These are phyloP conservation scores for Cynanchum wilfordii DNA, from an alignment of 257 asterid species.

Conservation along the genomic window DNA sequence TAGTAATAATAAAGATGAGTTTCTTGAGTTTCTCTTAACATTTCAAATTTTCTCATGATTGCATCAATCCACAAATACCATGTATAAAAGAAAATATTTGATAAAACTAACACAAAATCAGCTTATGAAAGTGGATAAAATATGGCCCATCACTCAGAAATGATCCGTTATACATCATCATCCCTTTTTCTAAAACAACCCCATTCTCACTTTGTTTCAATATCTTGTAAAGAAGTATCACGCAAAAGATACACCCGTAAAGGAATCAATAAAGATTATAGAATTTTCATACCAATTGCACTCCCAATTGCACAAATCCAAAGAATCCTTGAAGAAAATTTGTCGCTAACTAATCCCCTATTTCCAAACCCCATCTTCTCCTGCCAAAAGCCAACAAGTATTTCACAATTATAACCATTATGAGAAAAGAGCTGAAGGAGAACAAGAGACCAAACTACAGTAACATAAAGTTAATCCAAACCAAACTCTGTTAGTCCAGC, in stretches of 20 bases:
- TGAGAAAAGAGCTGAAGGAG: neutral
- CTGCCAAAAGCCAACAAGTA: slow-evolving; percentile 19
- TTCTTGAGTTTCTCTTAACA: neutral
- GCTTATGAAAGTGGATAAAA: neutral
- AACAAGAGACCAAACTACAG: neutral
- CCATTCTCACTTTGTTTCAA: neutral
- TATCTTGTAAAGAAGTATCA: neutral
- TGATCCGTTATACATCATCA: neutral
- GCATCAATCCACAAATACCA: neutral
- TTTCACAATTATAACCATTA: neutral
- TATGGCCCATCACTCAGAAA: neutral
- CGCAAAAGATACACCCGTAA: neutral
- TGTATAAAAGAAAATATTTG: neutral
- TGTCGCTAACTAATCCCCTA: slow-evolving; percentile 71
- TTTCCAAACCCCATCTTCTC: slow-evolving; percentile 66
- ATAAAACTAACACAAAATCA: neutral
- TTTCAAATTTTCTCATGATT: neutral
- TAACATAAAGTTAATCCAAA: neutral
- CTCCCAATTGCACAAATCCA: slow-evolving; percentile 87
- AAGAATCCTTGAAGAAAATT: slow-evolving; percentile 79
- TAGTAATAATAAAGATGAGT: neutral
- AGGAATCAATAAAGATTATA: neutral
- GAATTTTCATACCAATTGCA: slow-evolving; percentile 56
- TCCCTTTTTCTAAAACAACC: neutral
- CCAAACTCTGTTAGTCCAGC: neutral